Percentiles rank a stretch among this genome's conserved stretches.
Evolutionary conservation across 345 rosid genomes (phyloP).

Genomic region (Eucalyptus dawsonii): DNA sequence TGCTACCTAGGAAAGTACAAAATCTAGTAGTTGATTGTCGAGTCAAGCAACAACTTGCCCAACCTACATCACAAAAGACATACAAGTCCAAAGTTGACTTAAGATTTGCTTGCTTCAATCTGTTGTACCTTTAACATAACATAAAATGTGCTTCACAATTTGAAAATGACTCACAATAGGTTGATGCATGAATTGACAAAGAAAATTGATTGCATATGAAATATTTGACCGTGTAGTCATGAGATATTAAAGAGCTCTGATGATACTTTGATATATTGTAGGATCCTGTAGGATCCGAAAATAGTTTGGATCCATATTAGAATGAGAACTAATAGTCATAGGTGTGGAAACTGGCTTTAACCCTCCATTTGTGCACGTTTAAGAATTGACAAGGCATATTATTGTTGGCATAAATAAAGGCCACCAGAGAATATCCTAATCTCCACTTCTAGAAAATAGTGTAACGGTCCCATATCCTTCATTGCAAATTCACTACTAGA

Average conservation of each 20-base stretch:
- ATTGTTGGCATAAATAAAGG: neutral
- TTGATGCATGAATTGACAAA: neutral
- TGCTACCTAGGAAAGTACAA: neutral
- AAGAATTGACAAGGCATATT: neutral
- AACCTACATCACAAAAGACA: neutral
- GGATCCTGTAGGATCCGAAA: neutral
- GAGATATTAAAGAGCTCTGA: neutral
- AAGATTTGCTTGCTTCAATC: neutral
- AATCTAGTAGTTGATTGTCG: rapidly evolving
- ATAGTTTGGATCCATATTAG: neutral
- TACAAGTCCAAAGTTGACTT: neutral
- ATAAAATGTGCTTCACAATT: neutral
- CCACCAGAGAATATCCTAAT: neutral
- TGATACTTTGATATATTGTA: neutral
- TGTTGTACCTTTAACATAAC: rapidly evolving
- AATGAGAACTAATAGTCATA: neutral
- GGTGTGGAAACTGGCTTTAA: neutral
- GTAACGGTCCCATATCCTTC: neutral
- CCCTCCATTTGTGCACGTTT: neutral
- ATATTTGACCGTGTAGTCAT: rapidly evolving
- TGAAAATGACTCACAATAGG: too few species aligned
- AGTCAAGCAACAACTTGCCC: rapidly evolving
- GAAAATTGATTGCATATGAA: neutral
- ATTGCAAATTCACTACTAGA: neutral
- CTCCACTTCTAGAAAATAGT: neutral